Evolutionary conservation across 1,284 basidiomycete species (phyloP).

Genomic region (Cystobasidium slooffiae): DNA sequence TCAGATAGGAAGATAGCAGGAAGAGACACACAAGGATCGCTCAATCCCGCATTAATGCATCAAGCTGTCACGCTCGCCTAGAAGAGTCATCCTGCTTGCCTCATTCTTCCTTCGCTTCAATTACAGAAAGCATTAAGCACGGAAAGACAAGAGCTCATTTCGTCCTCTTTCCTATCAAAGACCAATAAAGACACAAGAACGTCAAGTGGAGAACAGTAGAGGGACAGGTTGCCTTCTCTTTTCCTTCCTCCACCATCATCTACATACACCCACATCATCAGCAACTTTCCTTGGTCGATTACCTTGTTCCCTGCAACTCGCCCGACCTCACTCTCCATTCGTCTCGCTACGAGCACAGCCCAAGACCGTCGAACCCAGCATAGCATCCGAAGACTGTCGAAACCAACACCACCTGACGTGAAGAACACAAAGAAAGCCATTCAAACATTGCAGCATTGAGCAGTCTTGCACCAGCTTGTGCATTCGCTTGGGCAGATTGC

Average conservation of each 20-base stretch:
- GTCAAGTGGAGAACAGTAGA: not conserved
- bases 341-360: not conserved
- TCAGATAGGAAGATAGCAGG: not conserved
- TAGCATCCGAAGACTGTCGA: not conserved
- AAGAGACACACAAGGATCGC: not conserved
- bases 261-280: not conserved
- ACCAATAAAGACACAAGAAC: too few relatives aligned
- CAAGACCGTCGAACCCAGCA: not conserved
- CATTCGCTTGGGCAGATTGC: not conserved
- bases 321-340: not conserved
- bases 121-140: conserved; percentile 4
- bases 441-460: not conserved
- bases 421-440: too few relatives aligned
- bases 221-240: not conserved
- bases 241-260: not conserved
- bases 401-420: too few relatives aligned
- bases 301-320: not conserved
- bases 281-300: not conserved
- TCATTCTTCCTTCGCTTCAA: not conserved
- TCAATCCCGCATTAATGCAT: conserved; percentile 25
- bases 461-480: not conserved
- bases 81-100: conserved; percentile 18
- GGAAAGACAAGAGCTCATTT: not conserved
- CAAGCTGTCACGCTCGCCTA: conserved; percentile 19
- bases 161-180: not conserved